phyloP scores from a whole-genome alignment of 2,329 filamentous ascomycete genomes.

The Colletotrichum salicis region DNA sequence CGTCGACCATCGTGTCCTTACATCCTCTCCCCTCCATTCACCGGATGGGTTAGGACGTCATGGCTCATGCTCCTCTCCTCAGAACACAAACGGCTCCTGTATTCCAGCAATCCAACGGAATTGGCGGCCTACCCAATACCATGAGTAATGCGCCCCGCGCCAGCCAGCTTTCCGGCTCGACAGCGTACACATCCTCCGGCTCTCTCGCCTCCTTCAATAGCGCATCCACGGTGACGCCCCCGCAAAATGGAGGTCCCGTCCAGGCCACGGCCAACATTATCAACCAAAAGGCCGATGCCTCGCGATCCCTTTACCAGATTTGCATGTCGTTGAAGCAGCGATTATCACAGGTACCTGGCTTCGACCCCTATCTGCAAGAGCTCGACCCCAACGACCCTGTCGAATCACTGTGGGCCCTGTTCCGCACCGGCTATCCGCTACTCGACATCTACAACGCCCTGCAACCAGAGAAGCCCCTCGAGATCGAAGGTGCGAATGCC shows the following conservation, averaged over 20 bases:
- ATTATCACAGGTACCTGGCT: conserved; percentile 83
- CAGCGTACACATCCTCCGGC: conserved; percentile 62
- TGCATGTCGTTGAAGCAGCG: conserved; percentile 87
- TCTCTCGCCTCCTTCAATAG: conserved; percentile 62
- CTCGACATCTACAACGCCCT: conserved; percentile 90
- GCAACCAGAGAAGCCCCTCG: conserved; percentile 74
- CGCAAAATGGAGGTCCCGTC: conserved; percentile 68
- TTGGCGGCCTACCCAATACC: conserved; percentile 56
- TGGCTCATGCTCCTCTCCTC: conserved; percentile 70
- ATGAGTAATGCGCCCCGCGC: conserved; percentile 66
- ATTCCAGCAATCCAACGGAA: conserved; percentile 61
- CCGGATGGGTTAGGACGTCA: conserved; percentile 59
- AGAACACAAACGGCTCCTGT: conserved; percentile 69
- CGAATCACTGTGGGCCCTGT: conserved; percentile 87
- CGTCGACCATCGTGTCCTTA: conserved; percentile 1
- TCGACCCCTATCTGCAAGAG: conserved; percentile 78
- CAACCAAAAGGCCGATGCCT: conserved; percentile 94
- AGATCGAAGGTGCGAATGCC: conserved; percentile 69
- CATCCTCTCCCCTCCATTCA: conserved; percentile 17
- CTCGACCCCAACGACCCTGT: conserved; percentile 82
- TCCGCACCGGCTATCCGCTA: conserved; percentile 85
- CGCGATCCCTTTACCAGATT: conserved; percentile 92
- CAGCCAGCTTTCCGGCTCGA: conserved; percentile 72
- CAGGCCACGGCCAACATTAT: conserved; percentile 92
- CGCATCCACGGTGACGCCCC: conserved; percentile 52